A percentile compares a stretch with the other conserved stretches of the same genome.
Evolutionary conservation across 176 grass and related monocot genomes (phyloP).

Genomic region (Poa annua): DNA sequence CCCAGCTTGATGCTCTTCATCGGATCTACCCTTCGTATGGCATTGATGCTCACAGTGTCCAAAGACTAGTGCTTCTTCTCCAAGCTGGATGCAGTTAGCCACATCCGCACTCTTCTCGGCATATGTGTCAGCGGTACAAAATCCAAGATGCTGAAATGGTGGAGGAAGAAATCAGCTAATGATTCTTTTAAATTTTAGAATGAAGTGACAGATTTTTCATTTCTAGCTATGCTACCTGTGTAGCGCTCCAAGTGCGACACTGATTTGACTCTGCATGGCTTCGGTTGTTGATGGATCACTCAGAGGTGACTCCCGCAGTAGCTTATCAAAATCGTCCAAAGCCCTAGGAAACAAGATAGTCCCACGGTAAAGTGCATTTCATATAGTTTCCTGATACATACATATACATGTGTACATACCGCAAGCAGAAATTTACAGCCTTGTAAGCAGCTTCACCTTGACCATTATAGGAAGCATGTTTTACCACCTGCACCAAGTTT

Average conservation of each 20-base stretch:
- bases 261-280: conserved; percentile 1
- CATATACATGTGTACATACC: not conserved
- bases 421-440: not conserved
- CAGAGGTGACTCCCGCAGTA: not conserved
- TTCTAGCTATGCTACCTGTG: not conserved
- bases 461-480: conserved; percentile 24
- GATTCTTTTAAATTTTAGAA: not conserved
- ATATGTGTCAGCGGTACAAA: not conserved
- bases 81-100: not conserved
- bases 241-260: not conserved
- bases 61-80: not conserved
- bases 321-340: not conserved
- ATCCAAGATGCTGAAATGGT: conserved; percentile 1
- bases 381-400: not conserved
- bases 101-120: not conserved
- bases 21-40: not conserved
- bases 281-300: conserved; percentile 4
- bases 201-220: not conserved
- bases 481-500: not conserved
- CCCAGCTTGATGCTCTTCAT: not conserved
- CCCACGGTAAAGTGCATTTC: not conserved
- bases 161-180: not conserved
- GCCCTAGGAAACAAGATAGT: conserved; percentile 16
- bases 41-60: not conserved
- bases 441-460: not conserved